These are phyloP conservation scores for Nicotiana noctiflora DNA, from an alignment of 257 asterid species.

Conservation along the genomic window DNA sequence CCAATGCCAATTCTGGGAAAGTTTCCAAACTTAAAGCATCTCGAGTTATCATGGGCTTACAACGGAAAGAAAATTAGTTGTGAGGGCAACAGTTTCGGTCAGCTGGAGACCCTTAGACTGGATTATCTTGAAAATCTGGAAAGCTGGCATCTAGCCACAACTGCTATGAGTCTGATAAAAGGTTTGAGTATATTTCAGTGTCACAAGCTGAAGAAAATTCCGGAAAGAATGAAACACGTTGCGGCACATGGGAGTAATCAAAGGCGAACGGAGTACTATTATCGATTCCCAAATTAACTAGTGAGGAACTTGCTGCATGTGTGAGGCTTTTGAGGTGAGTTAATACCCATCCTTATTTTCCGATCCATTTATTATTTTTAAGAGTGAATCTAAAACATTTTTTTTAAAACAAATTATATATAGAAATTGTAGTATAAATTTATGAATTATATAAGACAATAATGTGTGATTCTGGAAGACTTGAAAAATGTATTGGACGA, in stretches of 20 bases:
- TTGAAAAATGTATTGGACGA: background rate
- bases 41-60: background rate
- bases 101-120: background rate
- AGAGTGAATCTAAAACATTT: background rate
- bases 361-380: background rate
- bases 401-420: background rate
- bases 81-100: background rate
- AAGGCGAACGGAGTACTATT: background rate
- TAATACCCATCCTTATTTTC: background rate
- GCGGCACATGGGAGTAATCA: background rate
- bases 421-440: background rate
- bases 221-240: background rate
- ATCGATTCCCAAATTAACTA: background rate
- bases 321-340: background rate
- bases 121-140: background rate
- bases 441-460: background rate
- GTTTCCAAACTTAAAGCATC: constrained; percentile 1
- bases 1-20: constrained; percentile 8
- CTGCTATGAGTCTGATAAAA: background rate
- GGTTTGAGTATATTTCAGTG: background rate
- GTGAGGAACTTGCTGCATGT: background rate
- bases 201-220: background rate
- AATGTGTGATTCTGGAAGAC: background rate
- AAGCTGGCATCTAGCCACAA: background rate
- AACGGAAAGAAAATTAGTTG: background rate